These are phyloP conservation scores for Sherardia arvensis DNA, from an alignment of 257 asterid genomes.

Conservation along the genomic window DNA sequence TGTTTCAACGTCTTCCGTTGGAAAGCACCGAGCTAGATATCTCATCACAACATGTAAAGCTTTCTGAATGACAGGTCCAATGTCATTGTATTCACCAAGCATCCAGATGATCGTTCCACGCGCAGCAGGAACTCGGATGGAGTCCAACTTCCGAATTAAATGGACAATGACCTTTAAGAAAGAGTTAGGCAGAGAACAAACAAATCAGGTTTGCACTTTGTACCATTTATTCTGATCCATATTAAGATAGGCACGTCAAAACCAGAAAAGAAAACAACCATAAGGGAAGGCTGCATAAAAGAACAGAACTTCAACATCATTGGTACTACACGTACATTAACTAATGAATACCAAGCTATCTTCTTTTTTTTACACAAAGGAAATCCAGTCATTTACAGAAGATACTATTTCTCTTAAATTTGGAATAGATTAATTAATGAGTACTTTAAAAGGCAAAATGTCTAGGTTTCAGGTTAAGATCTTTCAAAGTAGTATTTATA, in stretches of 20 bases:
- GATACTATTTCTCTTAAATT: not conserved
- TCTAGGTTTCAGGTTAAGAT: not conserved
- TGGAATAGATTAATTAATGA: not conserved
- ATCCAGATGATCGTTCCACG: constrained; percentile 95
- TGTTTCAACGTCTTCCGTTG: constrained; percentile 64
- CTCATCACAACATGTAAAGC: constrained; percentile 54
- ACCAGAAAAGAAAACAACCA: not conserved
- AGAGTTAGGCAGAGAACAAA: constrained; percentile 7
- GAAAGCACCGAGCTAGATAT: constrained; percentile 70
- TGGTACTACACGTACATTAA: no score
- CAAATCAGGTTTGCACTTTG: constrained; percentile 10
- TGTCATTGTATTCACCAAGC: constrained; percentile 73
- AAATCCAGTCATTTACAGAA: not conserved
- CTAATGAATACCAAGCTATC: not conserved
- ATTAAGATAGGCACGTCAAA: not conserved
- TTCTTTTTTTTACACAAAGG: not conserved
- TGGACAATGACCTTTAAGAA: constrained; percentile 63
- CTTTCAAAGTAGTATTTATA: not conserved
- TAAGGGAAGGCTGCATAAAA: no score
- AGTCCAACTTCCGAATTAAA: constrained; percentile 72
- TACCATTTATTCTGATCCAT: not conserved
- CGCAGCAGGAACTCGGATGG: constrained; percentile 63
- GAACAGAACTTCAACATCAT: not conserved
- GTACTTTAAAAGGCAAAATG: not conserved
- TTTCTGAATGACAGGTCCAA: constrained; percentile 53